Evolutionary conservation across 2,329 filamentous ascomycete species (phyloP), one percentile per base, ranked within the genome.

Genomic region (Neurospora crassa): DNA sequence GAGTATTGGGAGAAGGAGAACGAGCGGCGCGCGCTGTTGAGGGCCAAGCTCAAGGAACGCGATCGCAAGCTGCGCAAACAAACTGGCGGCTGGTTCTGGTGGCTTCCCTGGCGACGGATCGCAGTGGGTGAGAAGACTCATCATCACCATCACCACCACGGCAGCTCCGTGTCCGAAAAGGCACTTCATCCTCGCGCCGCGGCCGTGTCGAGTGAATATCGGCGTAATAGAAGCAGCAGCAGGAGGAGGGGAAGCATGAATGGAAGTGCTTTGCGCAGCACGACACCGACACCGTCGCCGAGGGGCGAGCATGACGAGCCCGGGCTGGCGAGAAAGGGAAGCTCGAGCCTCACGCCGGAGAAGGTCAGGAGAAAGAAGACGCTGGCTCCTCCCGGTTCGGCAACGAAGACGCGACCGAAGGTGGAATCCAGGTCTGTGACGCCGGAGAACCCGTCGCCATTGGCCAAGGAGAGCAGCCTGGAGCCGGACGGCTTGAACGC

Each of bases 1-100:
- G 94, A 97, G 73, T 99, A 97, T 81, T 99, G 96, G 96, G 95
- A 97, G 76, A 90, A 90, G 73, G 96, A 99, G 80, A 99, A 99
- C 78, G 93, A 97, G 80, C 90, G 95, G 2, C 89, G 96, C 14
- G 88, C 91, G 2, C 83, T 92, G 71, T 83, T 97, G 34, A 87
- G 93, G 59, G 78, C 86, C 63, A 92, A 92, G 78, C 83, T 97
- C 68, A 88, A 89, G 73, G 86, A 89, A 69, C 87, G 88, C 41
- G 90, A 94, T 76, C 85, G 87, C 20, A 89, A 91, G 73, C 82
- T 92, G 47, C 90, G 91, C 14, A 89, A 88, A 77, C 84, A 90
- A 76, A 85, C 90, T 73, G 89, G 91, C 69, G 88, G 91, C 29
- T 92, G 90, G 90, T 83, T 96, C 43, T 96, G 93, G 93, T 96